Conservation (phyloP, 345 rosid genomes). For the Eucalyptus regnans region DNA sequence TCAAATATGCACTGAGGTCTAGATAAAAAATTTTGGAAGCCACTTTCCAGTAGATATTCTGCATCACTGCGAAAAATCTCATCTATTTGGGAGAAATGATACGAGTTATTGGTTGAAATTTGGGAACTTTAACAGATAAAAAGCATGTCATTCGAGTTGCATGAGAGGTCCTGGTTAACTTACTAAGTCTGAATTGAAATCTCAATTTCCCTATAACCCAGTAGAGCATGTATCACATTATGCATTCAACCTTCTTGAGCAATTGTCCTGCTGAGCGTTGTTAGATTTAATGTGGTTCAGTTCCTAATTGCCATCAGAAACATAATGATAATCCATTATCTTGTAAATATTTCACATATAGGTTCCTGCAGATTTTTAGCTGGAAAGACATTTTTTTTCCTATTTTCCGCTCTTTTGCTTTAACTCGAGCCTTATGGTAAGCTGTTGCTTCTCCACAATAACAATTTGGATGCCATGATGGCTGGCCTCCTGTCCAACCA, state of each 20-base stretch:
- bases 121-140: background rate
- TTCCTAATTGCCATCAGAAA: background rate
- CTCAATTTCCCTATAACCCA: background rate
- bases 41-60: background rate
- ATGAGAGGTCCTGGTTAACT: background rate
- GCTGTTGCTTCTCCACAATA: background rate
- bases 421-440: background rate
- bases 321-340: background rate
- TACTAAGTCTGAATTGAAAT: background rate
- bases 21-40: background rate
- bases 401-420: background rate
- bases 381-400: background rate
- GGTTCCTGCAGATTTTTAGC: background rate
- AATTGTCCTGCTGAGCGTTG: background rate
- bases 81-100: background rate
- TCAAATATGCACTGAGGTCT: background rate
- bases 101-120: background rate
- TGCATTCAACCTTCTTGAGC: background rate
- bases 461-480: background rate
- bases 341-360: background rate
- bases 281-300: background rate
- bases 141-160: background rate
- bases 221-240: background rate
- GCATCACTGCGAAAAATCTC: background rate
- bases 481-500: background rate